Base-by-base conservation (phyloP, 2,329 filamentous ascomycete species). In the Trichophaea hybrida region DNA sequence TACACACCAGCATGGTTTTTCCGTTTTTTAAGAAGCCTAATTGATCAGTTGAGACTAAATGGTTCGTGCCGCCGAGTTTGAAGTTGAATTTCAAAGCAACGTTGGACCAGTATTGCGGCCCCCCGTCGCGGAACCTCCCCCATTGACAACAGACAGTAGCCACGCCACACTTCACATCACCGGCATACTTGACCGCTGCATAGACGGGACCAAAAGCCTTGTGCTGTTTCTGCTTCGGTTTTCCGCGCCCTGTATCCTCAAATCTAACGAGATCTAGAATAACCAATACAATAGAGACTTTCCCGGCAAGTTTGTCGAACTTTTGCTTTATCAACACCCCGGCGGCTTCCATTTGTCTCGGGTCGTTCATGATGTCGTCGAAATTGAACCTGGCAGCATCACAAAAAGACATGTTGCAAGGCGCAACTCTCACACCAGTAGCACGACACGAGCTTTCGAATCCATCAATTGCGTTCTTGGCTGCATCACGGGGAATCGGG, bases 31-130 rank as follows among this genome's bases (percentile, higher is more conserved):
- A 72, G 0, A 88, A 75, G 1, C 76, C 77, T 4, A 84, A 73
- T 32, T 83, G 78, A 0, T 75, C 67, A 8, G 72, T 62, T 1
- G 72, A 71, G 0, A 94, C 73, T 12, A 72, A 73, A 69, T 94
- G 87, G 68, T 91, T 91, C 10, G 77, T 73, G 0, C 86, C 86
- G 0, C 85, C 85, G 50, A 82, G 75, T 72, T 93, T 94, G 55
- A 91, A 74, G 68, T 95, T 95, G 72, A 93, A 78, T 72, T 88
- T 95, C 61, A 95, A 74, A 0, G 76, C 82, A 2, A 88, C 77
- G 61, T 89, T 89, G 59, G 82, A 83, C 59, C 79, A 81, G 68
- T 85, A 85, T 57, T 80, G 66, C 46, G 69, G 65, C 32, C 69
- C 69, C 12, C 69, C 69, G 40, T 46, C 24, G 15, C 61, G 64